phyloP scores from a whole-genome alignment of 164 flowering plant genomes.

The Kalanchoe fedtschenkoi region DNA sequence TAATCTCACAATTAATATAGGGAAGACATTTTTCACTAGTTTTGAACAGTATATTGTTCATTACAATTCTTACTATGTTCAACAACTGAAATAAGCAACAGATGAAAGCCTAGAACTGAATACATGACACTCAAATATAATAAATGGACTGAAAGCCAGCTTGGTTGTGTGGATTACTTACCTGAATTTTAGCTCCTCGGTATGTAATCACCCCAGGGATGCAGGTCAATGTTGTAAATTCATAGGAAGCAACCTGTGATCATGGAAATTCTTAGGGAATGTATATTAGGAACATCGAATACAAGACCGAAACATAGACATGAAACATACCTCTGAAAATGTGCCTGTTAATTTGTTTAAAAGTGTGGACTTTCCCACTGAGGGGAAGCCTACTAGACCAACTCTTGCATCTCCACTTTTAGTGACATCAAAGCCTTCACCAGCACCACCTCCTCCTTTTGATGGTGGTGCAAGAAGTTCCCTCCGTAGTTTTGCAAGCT shows the following conservation, averaged over 20 bases:
- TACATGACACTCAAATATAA: neutral
- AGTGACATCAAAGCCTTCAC: constrained; percentile 96
- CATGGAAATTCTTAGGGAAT: neutral
- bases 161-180: constrained; percentile 10
- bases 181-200: constrained; percentile 99
- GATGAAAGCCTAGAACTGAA: neutral
- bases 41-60: too few relatives aligned
- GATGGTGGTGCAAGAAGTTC: constrained; percentile 84
- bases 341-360: constrained; percentile 92
- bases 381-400: constrained; percentile 96
- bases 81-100: too few relatives aligned
- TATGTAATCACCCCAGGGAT: constrained; percentile 93
- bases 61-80: too few relatives aligned
- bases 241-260: constrained; percentile 96
- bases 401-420: constrained; percentile 99
- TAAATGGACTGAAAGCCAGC: neutral
- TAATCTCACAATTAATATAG: too few relatives aligned
- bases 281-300: too few relatives aligned
- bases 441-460: constrained; percentile 93
- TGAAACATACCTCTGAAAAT: constrained; percentile 73
- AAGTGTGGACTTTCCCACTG: constrained; percentile 97
- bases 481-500: constrained; percentile 90
- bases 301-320: neutral
- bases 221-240: constrained; percentile 95
- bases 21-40: too few relatives aligned